Percentiles rank a stretch among this genome's conserved stretches.
Conservation (phyloP, 305 asterid genomes). For the Fraxinus paxiana region DNA sequence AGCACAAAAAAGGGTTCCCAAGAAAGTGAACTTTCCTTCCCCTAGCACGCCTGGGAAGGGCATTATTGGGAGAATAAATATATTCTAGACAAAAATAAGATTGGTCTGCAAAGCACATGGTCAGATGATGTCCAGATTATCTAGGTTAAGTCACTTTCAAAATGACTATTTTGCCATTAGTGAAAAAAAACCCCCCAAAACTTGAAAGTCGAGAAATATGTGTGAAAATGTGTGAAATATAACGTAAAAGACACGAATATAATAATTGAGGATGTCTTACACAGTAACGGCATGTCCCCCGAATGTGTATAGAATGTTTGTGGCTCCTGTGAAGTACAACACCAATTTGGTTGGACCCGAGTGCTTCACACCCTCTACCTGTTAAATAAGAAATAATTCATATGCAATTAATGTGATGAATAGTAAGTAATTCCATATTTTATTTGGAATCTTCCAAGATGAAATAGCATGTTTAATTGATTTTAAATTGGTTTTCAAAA, state of each 20-base stretch:
- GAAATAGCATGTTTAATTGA: too few species aligned
- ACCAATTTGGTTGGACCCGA: conserved; percentile 47
- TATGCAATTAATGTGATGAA: background rate
- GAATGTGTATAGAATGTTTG: conserved; percentile 39
- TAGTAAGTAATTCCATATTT: background rate
- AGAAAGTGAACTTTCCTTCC: background rate
- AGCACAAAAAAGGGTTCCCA: background rate
- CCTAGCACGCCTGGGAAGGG: conserved; percentile 19
- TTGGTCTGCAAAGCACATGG: conserved; percentile 23
- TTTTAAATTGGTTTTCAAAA: too few species aligned
- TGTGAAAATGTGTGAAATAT: background rate
- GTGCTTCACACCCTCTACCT: conserved; percentile 46
- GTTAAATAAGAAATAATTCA: background rate
- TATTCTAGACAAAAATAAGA: conserved; percentile 19
- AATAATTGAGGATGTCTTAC: conserved; percentile 26
- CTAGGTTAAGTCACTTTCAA: conserved; percentile 31
- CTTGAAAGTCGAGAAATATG: background rate
- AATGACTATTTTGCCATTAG: background rate
- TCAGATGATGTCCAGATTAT: conserved; percentile 22
- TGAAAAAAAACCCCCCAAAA: background rate
- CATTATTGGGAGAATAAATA: conserved; percentile 3
- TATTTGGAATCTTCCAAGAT: background rate
- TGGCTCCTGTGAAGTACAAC: conserved; percentile 41
- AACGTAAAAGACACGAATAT: background rate
- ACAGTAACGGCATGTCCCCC: conserved; percentile 43